Percentiles rank a stretch among this genome's conserved stretches.
phyloP scores from a whole-genome alignment of 2,329 filamentous ascomycete species.

The Penicillium sumatraense region DNA sequence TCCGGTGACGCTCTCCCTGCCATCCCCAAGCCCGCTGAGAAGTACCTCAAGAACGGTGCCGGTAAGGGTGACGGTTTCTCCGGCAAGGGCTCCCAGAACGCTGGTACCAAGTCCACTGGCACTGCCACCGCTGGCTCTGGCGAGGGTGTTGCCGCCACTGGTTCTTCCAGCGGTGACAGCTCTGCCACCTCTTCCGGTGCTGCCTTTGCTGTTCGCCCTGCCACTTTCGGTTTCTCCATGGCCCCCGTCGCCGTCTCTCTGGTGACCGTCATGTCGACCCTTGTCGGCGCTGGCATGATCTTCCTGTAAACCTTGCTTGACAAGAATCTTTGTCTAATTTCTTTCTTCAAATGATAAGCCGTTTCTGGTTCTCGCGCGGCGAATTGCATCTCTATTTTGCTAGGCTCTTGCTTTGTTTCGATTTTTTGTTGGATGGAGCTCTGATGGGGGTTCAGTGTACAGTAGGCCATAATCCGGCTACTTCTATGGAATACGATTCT shows the following conservation, averaged over 20 bases:
- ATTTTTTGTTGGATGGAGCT: slow-evolving; percentile 1
- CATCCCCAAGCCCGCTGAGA: slow-evolving; percentile 59
- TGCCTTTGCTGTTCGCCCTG: slow-evolving; percentile 15
- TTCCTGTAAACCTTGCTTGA: slow-evolving; percentile 31
- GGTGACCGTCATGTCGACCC: slow-evolving; percentile 56
- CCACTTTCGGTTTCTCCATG: slow-evolving; percentile 51
- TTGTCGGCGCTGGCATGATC: slow-evolving; percentile 56
- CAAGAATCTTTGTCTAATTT: slow-evolving; percentile 12
- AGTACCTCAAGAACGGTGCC: slow-evolving; percentile 63
- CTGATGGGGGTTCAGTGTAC: slow-evolving; percentile 16
- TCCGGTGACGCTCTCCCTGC: slow-evolving; percentile 58
- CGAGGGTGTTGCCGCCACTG: slow-evolving; percentile 40
- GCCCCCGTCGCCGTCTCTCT: slow-evolving; percentile 57
- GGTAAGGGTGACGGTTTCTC: slow-evolving; percentile 61
- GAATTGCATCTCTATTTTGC: slow-evolving; percentile 15
- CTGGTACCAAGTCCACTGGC: slow-evolving; percentile 55
- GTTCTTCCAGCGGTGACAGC: slow-evolving; percentile 28
- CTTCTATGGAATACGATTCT: slow-evolving; percentile 13
- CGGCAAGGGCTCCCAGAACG: slow-evolving; percentile 60
- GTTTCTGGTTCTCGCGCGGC: slow-evolving; percentile 15
- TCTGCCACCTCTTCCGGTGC: slow-evolving; percentile 31
- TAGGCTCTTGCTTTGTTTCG: slow-evolving; percentile 4
- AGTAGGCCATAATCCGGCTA: slow-evolving; percentile 15
- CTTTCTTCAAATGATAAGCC: slow-evolving; percentile 7
- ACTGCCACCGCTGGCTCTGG: slow-evolving; percentile 55